Evolutionary conservation across 345 rosid genomes (phyloP).

Genomic region (Eucalyptus dawsonii): DNA sequence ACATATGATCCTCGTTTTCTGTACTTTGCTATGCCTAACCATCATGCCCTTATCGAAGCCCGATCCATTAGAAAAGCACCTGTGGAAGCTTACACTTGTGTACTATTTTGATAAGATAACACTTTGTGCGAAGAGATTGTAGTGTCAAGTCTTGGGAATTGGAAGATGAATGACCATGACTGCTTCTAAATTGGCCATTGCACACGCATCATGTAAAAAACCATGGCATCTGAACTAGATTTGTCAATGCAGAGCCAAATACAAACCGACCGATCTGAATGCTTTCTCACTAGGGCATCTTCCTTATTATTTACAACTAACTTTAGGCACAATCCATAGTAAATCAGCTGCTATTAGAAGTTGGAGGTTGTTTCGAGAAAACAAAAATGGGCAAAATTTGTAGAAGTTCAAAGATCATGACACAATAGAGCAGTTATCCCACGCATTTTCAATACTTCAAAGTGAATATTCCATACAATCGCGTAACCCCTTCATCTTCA

Average conservation of each 20-base stretch:
- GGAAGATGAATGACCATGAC: too few relatives aligned
- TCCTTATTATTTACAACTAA: too few relatives aligned
- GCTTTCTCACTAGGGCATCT: rapidly evolving
- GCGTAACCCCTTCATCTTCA: too few relatives aligned
- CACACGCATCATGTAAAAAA: rapidly evolving
- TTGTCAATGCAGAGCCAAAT: too few relatives aligned
- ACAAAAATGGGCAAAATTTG: too few relatives aligned
- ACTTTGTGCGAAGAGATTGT: neutral
- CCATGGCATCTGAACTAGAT: rapidly evolving
- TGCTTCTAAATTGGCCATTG: too few relatives aligned
- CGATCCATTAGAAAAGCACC: neutral
- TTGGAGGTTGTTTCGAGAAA: rapidly evolving
- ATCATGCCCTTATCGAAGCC: rapidly evolving
- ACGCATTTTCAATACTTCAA: too few relatives aligned
- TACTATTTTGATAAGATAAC: neutral
- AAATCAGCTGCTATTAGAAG: too few relatives aligned
- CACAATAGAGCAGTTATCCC: too few relatives aligned
- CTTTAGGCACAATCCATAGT: too few relatives aligned
- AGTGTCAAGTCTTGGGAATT: neutral
- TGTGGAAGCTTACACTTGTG: rapidly evolving
- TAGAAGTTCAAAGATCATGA: too few relatives aligned
- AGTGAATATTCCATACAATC: too few relatives aligned
- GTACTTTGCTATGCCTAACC: neutral
- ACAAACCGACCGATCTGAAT: rapidly evolving
- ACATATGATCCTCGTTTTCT: neutral